phyloP scores from a whole-genome alignment of 805 yeast species.

The Saccharomyces eubayanus region DNA sequence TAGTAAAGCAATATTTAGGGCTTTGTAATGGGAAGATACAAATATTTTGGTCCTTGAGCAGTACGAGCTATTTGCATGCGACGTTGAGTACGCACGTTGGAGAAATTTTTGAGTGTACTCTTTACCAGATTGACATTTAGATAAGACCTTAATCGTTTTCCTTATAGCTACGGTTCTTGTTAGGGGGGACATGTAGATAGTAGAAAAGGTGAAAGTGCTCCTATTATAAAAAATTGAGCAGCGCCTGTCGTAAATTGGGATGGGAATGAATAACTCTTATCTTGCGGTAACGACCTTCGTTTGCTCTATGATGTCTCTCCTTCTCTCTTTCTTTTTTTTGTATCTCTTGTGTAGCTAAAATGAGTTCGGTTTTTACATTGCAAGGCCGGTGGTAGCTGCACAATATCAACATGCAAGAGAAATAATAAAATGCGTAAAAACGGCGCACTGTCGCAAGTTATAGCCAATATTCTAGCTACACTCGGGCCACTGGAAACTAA shows the following conservation, averaged over 20 bases:
- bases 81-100: neutral
- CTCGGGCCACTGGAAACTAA: neutral
- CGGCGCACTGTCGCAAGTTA: neutral
- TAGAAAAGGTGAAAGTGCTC: neutral
- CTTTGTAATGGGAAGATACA: conserved; percentile 5
- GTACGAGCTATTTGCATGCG: neutral
- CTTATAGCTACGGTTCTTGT: conserved; percentile 10
- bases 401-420: neutral
- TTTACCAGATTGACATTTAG: conserved; percentile 10
- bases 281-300: neutral
- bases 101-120: neutral
- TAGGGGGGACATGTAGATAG: conserved; percentile 7
- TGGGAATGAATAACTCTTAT: neutral
- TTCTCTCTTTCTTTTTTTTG: neutral
- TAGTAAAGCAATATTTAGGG: conserved; percentile 8
- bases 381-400: neutral
- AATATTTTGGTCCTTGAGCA: neutral
- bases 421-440: neutral
- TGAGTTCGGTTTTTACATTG: neutral
- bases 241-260: neutral
- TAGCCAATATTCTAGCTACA: neutral
- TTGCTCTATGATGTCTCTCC: neutral
- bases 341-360: neutral
- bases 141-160: conserved; percentile 11
- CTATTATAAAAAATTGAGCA: neutral